phyloP scores from a whole-genome alignment of 2,329 filamentous ascomycete genomes.

The Fusarium compactum region DNA sequence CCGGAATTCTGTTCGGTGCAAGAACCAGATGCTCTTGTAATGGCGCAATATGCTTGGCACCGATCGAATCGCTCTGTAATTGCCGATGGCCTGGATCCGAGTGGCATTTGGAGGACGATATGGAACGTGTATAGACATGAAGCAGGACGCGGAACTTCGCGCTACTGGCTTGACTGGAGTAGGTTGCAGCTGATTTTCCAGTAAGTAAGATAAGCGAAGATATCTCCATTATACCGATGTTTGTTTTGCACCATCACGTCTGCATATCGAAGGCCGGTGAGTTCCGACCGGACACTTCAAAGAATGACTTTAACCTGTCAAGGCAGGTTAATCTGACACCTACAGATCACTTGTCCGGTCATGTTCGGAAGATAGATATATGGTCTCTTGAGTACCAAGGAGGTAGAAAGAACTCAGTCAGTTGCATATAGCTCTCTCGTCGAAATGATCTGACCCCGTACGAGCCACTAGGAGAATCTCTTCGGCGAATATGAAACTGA shows the following conservation, averaged over 20 bases:
- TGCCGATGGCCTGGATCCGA: background rate
- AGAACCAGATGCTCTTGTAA: background rate
- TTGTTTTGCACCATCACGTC: background rate
- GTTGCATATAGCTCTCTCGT: background rate
- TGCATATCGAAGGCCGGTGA: background rate
- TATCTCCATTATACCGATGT: background rate
- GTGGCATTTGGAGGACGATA: background rate
- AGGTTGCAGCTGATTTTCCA: background rate
- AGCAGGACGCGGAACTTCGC: background rate
- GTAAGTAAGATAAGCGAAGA: background rate
- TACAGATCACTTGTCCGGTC: background rate
- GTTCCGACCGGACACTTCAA: background rate
- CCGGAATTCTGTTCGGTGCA: background rate
- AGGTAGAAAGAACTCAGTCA: background rate
- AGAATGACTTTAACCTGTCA: background rate
- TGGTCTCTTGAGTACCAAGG: background rate
- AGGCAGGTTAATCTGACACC: constrained; percentile 1
- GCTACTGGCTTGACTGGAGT: background rate
- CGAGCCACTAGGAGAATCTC: background rate
- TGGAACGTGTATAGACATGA: background rate
- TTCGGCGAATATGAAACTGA: background rate
- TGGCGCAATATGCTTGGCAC: background rate
- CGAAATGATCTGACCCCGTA: background rate
- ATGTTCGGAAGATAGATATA: background rate
- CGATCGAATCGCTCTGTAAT: background rate